Evolutionary conservation across 805 yeast species (phyloP), one percentile per base, ranked within the genome.

Genomic region (Saturnispora hagleri): DNA sequence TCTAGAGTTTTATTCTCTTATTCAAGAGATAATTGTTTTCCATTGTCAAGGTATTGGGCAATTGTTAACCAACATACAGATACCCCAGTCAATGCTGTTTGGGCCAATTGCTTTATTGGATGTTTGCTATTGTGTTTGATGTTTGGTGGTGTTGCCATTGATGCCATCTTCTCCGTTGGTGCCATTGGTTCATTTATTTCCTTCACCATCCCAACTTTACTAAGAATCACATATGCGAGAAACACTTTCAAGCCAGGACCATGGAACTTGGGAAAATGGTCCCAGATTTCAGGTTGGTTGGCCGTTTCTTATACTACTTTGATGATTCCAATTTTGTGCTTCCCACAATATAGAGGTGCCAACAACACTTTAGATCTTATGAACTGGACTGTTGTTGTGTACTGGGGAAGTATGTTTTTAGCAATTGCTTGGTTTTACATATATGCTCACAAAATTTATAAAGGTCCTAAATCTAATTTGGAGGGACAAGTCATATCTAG

Each of bases 91-190:
- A 72, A 78, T 61, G 86, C 87, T 0, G 83, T 80, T 27, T 75
- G 83, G 79, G 64, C 77, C 58, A 80, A 81, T 67, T 71, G 74
- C 60, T 56, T 74, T 33, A 57, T 81, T 47, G 84, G 84, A 34
- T 77, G 79, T 60, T 71, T 80, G 24, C 68, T 80, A 22, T 71
- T 79, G 51, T 72, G 80, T 53, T 74, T 82, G 62, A 80, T 82
- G 64, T 82, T 82, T 34, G 85, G 85, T 40, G 81, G 78, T 53
- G 72, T 75, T 20, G 84, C 88, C 47, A 79, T 82, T 57, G 81
- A 76, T 31, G 89, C 89, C 43, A 81, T 82, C 54, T 83, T 83
- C 68, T 80, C 86, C 2, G 85, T 83, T 46, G 86, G 87, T 48
- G 88, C 86, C 44, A 81, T 82, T 60, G 77, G 84, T 13, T 79